Evolutionary conservation across 371 early-diverging fungal genomes (phyloP).

Genomic region (Dinochytrium kinnereticum): DNA sequence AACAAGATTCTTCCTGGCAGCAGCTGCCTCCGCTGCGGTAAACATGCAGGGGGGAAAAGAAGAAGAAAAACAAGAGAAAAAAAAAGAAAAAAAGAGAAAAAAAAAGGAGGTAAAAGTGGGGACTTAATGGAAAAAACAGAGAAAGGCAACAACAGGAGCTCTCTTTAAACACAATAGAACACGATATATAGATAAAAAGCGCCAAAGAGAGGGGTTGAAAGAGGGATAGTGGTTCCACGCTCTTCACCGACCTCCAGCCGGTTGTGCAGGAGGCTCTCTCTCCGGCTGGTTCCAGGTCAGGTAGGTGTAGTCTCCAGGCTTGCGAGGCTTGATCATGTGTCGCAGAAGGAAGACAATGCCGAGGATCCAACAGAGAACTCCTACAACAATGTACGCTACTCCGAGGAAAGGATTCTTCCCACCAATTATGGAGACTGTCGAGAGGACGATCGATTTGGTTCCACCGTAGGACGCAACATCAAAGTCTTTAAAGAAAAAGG

Average conservation of each 20-base stretch:
- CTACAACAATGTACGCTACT: conserved; percentile 89
- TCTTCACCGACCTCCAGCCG: background rate
- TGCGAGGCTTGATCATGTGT: background rate
- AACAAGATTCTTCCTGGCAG: too few relatives aligned
- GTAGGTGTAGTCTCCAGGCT: conserved; percentile 7
- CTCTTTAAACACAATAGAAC: too few relatives aligned
- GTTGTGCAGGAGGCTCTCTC: background rate
- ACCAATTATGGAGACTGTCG: conserved; percentile 90
- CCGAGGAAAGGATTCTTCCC: conserved; percentile 95
- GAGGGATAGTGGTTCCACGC: too few relatives aligned
- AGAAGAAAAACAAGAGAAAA: too few relatives aligned
- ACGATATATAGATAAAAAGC: too few relatives aligned
- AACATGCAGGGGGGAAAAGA: too few relatives aligned
- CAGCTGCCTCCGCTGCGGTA: too few relatives aligned
- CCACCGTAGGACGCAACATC: conserved; percentile 82
- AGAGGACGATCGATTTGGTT: conserved; percentile 89
- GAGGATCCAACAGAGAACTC: conserved; percentile 39
- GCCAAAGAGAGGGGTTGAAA: too few relatives aligned
- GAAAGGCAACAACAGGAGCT: too few relatives aligned
- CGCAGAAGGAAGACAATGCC: background rate
- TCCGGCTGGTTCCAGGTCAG: conserved; percentile 13
- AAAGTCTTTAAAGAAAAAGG: conserved; percentile 66
- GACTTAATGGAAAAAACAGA: too few relatives aligned
- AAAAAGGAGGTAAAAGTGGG: too few relatives aligned
- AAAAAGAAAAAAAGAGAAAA: too few relatives aligned